Evolutionary conservation across 306 rosid genomes (phyloP).

Genomic region (Argentina anserina): DNA sequence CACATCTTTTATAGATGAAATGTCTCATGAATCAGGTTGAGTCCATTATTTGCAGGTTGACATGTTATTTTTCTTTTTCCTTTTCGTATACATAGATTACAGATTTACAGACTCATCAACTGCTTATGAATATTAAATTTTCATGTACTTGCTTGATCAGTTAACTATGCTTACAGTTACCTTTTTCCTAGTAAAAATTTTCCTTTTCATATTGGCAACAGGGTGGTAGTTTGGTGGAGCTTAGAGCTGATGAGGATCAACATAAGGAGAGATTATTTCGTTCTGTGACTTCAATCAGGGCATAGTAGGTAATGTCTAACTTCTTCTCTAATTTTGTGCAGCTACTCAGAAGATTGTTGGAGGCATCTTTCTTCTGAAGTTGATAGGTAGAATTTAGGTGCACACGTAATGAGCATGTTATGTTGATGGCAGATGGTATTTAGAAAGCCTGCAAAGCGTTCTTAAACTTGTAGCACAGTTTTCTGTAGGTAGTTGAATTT

Average conservation of each 20-base stretch:
- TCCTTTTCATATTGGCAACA: not conserved
- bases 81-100: not conserved
- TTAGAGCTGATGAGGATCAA: not conserved
- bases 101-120: not conserved
- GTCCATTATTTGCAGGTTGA: not conserved
- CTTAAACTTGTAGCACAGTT: not conserved
- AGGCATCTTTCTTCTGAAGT: not conserved
- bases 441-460: not conserved
- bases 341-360: not conserved
- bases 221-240: not conserved
- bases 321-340: not conserved
- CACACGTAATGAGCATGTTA: not conserved
- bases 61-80: not conserved
- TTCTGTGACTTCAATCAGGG: not conserved
- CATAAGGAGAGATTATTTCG: not conserved
- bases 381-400: not conserved
- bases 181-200: not conserved
- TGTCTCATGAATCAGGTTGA: not conserved
- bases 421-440: not conserved
- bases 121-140: not conserved
- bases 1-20: not conserved
- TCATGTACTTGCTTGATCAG: not conserved
- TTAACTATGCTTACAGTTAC: not conserved
- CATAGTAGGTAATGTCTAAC: not conserved
- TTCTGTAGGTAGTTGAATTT: not conserved